Evolutionary conservation across 2,329 filamentous ascomycete species (phyloP), one percentile per base, ranked within the genome.

Genomic region (Phyllosticta citribraziliensis): DNA sequence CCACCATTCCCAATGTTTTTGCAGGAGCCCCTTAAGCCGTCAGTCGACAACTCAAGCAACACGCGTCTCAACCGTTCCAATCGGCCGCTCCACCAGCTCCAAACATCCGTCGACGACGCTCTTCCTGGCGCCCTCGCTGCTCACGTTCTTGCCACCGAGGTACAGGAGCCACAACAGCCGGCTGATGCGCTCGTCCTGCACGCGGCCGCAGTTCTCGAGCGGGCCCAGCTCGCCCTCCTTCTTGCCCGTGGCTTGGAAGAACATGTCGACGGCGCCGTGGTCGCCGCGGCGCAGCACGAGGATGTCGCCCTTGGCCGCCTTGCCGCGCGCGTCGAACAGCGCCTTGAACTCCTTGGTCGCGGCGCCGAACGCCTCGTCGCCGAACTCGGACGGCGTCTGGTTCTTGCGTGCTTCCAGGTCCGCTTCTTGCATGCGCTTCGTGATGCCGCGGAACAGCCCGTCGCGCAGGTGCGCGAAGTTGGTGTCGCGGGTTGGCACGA

Each of bases 381-480:
- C 80, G 71, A 84, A 85, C 63, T 83, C 79, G 55, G 69, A 66
- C 0, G 67, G 51, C 10, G 72, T 68, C 5, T 66, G 65, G 58
- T 70, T 72, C 11, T 71, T 68, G 61, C 78, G 74, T 2, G 73
- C 70, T 8, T 74, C 73, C 58, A 82, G 77, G 50, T 82, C 79
- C 1, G 79, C 78, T 22, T 80, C 79, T 64, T 86, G 80, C 2
- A 88, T 87, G 35, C 88, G 84, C 9, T 84, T 87, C 59, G 89
- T 88, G 65, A 99, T 88, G 22, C 89, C 88, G 5, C 91, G 84
- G 63, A 97, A 89, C 78, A 92, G 95, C 1, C 89, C 94, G 70
- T 99, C 94, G 51, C 93, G 84, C 64, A 99, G 75, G 73, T 99
- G 94, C 66, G 87, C 85, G 74, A 97, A 97, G 74, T 97, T 92